A percentile compares a stretch with the other conserved stretches of the same genome.
Conservation (phyloP, 2,329 filamentous ascomycete species). For the Colletotrichum sp. region DNA sequence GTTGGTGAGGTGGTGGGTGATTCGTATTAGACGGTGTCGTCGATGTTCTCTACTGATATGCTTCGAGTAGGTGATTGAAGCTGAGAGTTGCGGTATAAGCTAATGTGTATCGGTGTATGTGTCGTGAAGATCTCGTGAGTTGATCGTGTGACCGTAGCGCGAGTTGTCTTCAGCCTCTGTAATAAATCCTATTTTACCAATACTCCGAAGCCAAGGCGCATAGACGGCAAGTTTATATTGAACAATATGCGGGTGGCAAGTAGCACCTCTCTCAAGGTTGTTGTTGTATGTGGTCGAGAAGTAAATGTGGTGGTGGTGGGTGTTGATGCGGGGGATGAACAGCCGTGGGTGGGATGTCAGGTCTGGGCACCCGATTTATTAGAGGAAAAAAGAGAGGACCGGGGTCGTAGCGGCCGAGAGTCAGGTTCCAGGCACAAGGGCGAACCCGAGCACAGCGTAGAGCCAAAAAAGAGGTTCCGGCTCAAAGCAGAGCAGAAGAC, state of each 20-base stretch:
- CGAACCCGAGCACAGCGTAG: neutral
- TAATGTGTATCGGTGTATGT: neutral
- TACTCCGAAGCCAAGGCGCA: neutral
- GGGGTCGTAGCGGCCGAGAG: neutral
- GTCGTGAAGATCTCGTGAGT: neutral
- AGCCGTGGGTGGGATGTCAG: neutral
- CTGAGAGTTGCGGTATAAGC: neutral
- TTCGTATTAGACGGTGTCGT: neutral
- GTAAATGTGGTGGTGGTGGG: neutral
- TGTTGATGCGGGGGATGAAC: neutral
- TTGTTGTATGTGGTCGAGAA: neutral
- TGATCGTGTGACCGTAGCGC: neutral
- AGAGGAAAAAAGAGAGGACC: neutral
- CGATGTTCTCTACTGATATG: neutral
- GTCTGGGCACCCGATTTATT: slow-evolving; percentile 14
- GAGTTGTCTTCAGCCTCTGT: neutral
- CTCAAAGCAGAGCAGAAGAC: neutral
- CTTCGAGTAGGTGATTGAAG: neutral
- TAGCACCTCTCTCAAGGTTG: neutral
- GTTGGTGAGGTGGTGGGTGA: neutral
- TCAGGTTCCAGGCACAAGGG: neutral
- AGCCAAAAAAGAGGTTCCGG: neutral
- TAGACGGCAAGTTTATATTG: neutral
- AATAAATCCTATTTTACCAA: neutral
- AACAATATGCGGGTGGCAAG: neutral